Conservation (phyloP, 2,329 filamentous ascomycete genomes). For the Pseudogymnoascus verrucosus region DNA sequence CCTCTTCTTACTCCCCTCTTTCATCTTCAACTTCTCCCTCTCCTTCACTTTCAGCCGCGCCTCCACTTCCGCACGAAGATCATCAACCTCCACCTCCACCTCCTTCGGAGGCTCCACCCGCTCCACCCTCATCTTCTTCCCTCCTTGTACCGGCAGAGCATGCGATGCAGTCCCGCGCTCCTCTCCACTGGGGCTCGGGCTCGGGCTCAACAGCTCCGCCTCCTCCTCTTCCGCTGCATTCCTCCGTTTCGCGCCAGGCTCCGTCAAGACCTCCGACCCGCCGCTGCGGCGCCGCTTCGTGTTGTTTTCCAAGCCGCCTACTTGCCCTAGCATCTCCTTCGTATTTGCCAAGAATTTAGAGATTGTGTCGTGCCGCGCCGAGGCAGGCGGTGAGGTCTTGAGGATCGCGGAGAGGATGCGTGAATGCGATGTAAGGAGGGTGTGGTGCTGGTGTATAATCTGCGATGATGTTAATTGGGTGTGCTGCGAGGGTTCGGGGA, state of each 20-base stretch:
- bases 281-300: not conserved
- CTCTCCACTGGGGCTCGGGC: not conserved
- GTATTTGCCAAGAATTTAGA: not conserved
- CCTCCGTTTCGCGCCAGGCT: not conserved
- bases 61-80: slow-evolving; percentile 9
- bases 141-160: not conserved
- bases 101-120: not conserved
- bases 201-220: not conserved
- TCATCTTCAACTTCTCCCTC: slow-evolving; percentile 5
- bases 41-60: slow-evolving; percentile 5
- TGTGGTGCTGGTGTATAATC: slow-evolving; percentile 5
- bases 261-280: not conserved
- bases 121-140: slow-evolving; percentile 2
- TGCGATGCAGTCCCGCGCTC: not conserved
- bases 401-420: slow-evolving; percentile 6
- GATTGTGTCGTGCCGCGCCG: not conserved
- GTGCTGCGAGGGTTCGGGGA: not conserved
- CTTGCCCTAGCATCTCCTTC: not conserved
- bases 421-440: not conserved
- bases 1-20: slow-evolving; percentile 6
- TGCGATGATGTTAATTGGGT: not conserved
- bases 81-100: slow-evolving; percentile 3
- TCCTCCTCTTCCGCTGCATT: not conserved
- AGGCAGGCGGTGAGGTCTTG: not conserved
- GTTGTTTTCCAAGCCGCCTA: not conserved